phyloP scores from a whole-genome alignment of 2,329 filamentous ascomycete species.

The Neoscytalidium dimidiatum region DNA sequence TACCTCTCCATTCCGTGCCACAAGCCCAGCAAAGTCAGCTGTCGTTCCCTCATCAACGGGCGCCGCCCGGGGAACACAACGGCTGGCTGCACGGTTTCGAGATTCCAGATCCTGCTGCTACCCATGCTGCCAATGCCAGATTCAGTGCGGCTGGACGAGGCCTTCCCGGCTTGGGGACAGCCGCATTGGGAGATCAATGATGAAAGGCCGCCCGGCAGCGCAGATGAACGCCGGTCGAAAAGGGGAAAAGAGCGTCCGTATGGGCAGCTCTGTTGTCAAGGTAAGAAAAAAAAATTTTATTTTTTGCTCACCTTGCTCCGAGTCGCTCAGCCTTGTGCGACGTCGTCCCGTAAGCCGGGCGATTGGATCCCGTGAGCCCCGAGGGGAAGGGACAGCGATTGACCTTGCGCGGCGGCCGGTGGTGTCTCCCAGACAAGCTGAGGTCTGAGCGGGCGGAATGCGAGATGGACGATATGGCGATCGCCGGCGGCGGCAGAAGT shows the following conservation, averaged over 20 bases:
- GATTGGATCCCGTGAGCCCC: constrained; percentile 18
- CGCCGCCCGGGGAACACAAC: constrained; percentile 4
- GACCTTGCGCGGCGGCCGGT: constrained; percentile 12
- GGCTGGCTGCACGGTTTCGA: constrained; percentile 8
- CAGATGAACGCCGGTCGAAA: not conserved
- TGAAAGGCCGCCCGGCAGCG: not conserved
- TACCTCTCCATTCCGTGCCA: constrained; percentile 3
- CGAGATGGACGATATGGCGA: constrained; percentile 14
- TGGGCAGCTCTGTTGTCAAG: not conserved
- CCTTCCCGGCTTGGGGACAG: not conserved
- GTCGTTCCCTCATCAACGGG: constrained; percentile 15
- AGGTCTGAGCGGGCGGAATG: constrained; percentile 15
- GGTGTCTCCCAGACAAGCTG: constrained; percentile 9
- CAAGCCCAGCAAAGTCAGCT: constrained; percentile 4
- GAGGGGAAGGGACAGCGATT: constrained; percentile 14
- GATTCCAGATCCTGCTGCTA: constrained; percentile 17
- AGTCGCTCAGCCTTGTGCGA: constrained; percentile 17
- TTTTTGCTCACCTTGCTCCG: constrained; percentile 6
- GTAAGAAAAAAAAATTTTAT: not conserved
- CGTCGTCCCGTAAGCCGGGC: constrained; percentile 16
- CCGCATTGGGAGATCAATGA: constrained; percentile 9
- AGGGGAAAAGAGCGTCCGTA: constrained; percentile 8
- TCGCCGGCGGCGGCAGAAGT: constrained; percentile 6
- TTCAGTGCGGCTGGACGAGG: not conserved
- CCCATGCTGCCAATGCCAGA: constrained; percentile 9